phyloP scores from a whole-genome alignment of 225 moss, liverwort and hornwort species.

The Marchantia polymorpha region DNA sequence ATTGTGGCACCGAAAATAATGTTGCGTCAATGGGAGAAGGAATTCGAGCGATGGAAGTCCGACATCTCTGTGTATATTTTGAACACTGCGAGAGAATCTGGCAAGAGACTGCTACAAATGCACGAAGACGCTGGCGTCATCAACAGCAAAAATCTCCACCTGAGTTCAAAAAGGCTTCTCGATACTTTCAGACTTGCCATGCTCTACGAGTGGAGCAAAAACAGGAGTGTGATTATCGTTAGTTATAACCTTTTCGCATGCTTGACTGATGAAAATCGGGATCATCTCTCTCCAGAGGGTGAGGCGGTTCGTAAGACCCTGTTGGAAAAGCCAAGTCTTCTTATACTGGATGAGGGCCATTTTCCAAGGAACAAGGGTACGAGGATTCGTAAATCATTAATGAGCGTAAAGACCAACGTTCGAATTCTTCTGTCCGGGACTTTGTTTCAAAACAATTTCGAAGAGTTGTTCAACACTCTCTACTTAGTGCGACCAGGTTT shows the following conservation, averaged over 20 bases:
- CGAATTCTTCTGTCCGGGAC: constrained; percentile 92
- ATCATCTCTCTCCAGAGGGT: constrained; percentile 1
- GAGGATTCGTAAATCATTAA: constrained; percentile 60
- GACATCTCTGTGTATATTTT: constrained; percentile 66
- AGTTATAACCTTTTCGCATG: constrained; percentile 44
- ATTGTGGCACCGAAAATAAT: constrained; percentile 96
- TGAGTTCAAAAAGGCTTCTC: constrained; percentile 8
- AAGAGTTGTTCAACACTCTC: constrained; percentile 85
- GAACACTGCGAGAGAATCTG: constrained; percentile 57
- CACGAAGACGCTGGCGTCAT: constrained; percentile 54
- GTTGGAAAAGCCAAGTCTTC: constrained; percentile 25
- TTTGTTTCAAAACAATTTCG: constrained; percentile 94
- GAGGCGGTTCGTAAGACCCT: constrained; percentile 9
- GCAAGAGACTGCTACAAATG: constrained; percentile 43
- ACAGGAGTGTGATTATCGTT: constrained; percentile 39
- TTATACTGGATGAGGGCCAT: constrained; percentile 71
- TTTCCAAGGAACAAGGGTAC: constrained; percentile 69
- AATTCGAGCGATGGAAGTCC: constrained; percentile 81
- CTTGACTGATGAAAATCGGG: constrained; percentile 28
- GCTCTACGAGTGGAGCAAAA: constrained; percentile 31
- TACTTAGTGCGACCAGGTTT: constrained; percentile 83
- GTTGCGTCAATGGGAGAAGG: constrained; percentile 90
- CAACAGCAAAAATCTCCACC: constrained; percentile 27
- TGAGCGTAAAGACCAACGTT: constrained; percentile 69
- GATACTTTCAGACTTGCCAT: constrained; percentile 21